Evolutionary conservation across 2,329 filamentous ascomycete genomes (phyloP).

Genomic region (Sporothrix inflata): DNA sequence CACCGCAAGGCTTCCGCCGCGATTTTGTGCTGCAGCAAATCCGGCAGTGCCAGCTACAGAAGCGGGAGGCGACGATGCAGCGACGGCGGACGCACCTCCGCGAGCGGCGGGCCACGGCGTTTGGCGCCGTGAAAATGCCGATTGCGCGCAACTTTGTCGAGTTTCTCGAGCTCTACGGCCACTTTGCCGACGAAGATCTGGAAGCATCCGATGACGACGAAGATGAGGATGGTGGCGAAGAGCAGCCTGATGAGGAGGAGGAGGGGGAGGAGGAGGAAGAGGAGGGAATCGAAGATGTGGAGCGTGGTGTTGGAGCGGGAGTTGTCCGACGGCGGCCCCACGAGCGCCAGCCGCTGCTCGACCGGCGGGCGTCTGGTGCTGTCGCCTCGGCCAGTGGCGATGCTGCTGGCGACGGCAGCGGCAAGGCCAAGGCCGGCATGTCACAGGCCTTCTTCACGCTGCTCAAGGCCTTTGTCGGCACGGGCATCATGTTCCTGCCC

Average conservation of each 20-base stretch:
- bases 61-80: constrained; percentile 40
- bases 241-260: constrained; percentile 41
- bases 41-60: constrained; percentile 39
- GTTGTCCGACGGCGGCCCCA: neutral
- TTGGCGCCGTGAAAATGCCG: constrained; percentile 44
- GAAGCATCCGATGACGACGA: constrained; percentile 63
- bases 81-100: constrained; percentile 31
- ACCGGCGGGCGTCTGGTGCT: constrained; percentile 5
- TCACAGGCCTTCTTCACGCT: constrained; percentile 77
- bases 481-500: constrained; percentile 80
- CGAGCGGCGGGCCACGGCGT: constrained; percentile 25
- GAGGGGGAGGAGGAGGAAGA: constrained; percentile 42
- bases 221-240: constrained; percentile 33
- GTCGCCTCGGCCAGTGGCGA: neutral
- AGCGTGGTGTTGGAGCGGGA: constrained; percentile 36
- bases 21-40: constrained; percentile 46
- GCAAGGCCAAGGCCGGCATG: constrained; percentile 58
- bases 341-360: constrained; percentile 28
- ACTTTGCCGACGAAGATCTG: constrained; percentile 74
- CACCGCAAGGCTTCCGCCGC: constrained; percentile 55
- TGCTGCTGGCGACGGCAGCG: constrained; percentile 30
- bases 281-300: constrained; percentile 41
- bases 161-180: constrained; percentile 75
- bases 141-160: constrained; percentile 73
- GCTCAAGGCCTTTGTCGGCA: constrained; percentile 77